Conservation (phyloP, 1,139 yeast species). For the Hyphopichia burtonii region DNA sequence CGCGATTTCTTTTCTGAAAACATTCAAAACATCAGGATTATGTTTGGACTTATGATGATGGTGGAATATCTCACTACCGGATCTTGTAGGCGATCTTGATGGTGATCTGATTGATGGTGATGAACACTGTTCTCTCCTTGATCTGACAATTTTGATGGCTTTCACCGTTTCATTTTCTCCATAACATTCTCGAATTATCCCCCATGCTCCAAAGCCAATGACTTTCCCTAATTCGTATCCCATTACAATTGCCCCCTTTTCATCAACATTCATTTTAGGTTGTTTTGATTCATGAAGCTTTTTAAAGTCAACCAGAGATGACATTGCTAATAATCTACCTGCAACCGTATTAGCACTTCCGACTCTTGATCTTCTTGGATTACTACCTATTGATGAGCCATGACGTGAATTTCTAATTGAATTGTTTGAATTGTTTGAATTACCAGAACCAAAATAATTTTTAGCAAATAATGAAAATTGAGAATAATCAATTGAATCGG, state of each 20-base stretch:
- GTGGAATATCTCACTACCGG: background rate
- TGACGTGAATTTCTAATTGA: slow-evolving; percentile 21
- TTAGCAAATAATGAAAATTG: slow-evolving; percentile 46
- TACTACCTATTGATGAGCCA: slow-evolving; percentile 15
- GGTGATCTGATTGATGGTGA: slow-evolving; percentile 8
- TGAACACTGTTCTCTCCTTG: slow-evolving; percentile 34
- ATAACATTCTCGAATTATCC: slow-evolving; percentile 75
- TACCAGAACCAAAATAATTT: slow-evolving; percentile 22
- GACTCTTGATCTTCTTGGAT: slow-evolving; percentile 27
- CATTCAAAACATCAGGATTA: slow-evolving; percentile 34
- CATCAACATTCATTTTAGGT: slow-evolving; percentile 47
- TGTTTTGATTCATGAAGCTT: slow-evolving; percentile 19
- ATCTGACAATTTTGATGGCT: slow-evolving; percentile 78
- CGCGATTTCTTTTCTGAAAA: slow-evolving; percentile 67
- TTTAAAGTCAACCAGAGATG: slow-evolving; percentile 34
- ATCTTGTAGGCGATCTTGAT: background rate
- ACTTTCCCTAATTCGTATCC: slow-evolving; percentile 67
- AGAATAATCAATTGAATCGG: slow-evolving; percentile 55
- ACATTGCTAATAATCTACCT: slow-evolving; percentile 38
- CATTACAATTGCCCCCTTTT: slow-evolving; percentile 60
- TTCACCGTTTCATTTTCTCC: slow-evolving; percentile 42
- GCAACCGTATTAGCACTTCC: slow-evolving; percentile 43
- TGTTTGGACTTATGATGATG: background rate
- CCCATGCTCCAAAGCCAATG: slow-evolving; percentile 94
- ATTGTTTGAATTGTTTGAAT: slow-evolving; percentile 19